Base-by-base conservation (phyloP, 1,284 basidiomycete genomes). In the Rhizoctonia solani region DNA sequence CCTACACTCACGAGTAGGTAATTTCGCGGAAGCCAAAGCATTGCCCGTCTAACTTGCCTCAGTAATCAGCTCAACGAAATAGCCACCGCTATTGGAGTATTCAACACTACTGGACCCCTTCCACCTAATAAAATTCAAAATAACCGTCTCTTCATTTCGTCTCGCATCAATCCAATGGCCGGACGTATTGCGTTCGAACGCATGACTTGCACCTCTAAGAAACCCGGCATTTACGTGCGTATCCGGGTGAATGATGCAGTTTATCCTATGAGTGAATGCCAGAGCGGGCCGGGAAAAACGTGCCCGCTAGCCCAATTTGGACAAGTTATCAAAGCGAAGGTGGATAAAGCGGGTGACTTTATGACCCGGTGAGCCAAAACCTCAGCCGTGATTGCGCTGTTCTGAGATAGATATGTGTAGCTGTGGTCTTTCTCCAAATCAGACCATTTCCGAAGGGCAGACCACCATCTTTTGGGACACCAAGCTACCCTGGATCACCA, bases 11-110 rank as follows among this genome's bases (percentile, higher is more conserved):
- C 46, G 47, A 63, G 58, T 63, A 25, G 4, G 58, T 41, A 8
- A 27, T 19, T 2, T 32, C 27, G 9, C 16, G 4, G 46, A 27
- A 41, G 8, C 8, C 9, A 3, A 14, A 21, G 13, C 9, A 3
- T 16, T 25, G 13, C 34, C 6, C 1, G 42, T 27, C 27, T 14
- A 27, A n/a, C 30, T 4, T 32, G 13, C n/a, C n/a, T n/a, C 34
- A 63, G 58, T 25, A 63, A 63, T 19, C 58, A 63, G 34, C 30
- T 63, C 30, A 63, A 63, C 58, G 47, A 63, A 34, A 13, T 59
- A n/a, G 56, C 37, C 6, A 59, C 56, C 4, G 58, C 58, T 4
- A 34, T 52, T n/a, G 47, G 58, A 9, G 34, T 63, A 19, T 63
- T 63, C 34, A 29, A 49, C 5, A 29, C 46, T 8, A 41, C 47